Percentiles rank a stretch among this genome's conserved stretches.
These are phyloP conservation scores for Kodamaea sp. DNA, from an alignment of 1,139 yeast genomes.

Conservation along the genomic window DNA sequence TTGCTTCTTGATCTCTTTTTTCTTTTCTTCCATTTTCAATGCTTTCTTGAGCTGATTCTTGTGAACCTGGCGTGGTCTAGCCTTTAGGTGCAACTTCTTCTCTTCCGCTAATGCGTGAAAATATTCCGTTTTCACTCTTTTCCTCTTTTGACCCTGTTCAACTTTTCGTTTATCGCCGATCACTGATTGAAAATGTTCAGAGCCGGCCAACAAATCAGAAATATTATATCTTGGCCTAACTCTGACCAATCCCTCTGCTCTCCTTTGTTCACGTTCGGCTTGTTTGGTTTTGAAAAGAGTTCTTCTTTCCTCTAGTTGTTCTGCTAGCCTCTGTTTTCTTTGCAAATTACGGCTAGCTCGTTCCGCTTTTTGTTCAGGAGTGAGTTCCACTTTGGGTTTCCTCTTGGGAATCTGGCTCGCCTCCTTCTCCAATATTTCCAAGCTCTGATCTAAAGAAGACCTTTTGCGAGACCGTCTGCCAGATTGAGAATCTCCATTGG, in stretches of 20 bases:
- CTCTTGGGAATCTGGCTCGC: neutral
- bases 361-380: conserved; percentile 7
- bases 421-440: conserved; percentile 5
- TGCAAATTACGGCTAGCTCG: conserved; percentile 6
- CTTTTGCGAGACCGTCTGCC: conserved; percentile 14
- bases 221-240: conserved; percentile 4
- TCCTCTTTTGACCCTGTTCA: conserved; percentile 35
- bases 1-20: conserved; percentile 2
- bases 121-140: conserved; percentile 26
- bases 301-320: conserved; percentile 8
- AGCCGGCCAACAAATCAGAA: conserved; percentile 9
- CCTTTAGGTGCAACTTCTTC: conserved; percentile 4
- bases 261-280: conserved; percentile 2
- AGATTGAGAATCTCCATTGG: conserved; percentile 15
- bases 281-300: neutral
- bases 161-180: conserved; percentile 36
- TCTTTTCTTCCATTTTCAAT: conserved; percentile 3
- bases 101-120: conserved; percentile 24
- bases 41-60: conserved; percentile 8
- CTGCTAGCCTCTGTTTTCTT: conserved; percentile 9
- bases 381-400: conserved; percentile 4
- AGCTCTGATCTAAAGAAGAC: conserved; percentile 4
- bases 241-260: conserved; percentile 3
- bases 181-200: conserved; percentile 41
- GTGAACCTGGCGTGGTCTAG: conserved; percentile 10